phyloP scores from a whole-genome alignment of 768 basidiomycete species.

The Termitomyces sp. region DNA sequence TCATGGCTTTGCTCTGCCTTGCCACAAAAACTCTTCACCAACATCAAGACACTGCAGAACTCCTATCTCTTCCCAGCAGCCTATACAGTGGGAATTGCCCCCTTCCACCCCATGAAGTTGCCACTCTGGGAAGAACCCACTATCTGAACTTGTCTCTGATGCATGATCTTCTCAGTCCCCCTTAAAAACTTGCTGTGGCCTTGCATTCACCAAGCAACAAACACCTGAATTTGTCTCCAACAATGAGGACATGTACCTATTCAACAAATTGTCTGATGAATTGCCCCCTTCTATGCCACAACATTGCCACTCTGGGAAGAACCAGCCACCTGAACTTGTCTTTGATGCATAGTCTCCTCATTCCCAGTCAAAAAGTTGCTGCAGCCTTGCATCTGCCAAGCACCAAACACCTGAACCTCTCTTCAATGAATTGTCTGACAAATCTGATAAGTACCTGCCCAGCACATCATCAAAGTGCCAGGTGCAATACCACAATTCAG shows the following conservation, averaged over 20 bases:
- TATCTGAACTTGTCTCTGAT: too few species aligned
- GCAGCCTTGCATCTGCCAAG: not conserved
- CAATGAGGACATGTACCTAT: not conserved
- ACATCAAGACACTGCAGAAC: too few species aligned
- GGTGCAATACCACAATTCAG: too few species aligned
- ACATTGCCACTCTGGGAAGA: too few species aligned
- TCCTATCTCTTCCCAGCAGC: too few species aligned
- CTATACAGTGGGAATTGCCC: too few species aligned
- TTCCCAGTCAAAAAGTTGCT: not conserved
- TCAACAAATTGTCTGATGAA: not conserved
- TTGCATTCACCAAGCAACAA: not conserved
- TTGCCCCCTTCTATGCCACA: too few species aligned
- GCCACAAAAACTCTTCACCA: too few species aligned
- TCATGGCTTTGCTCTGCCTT: too few species aligned
- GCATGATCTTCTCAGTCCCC: not conserved
- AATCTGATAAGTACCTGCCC: not conserved
- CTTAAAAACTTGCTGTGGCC: not conserved
- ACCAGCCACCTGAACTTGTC: too few species aligned
- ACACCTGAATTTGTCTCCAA: not conserved
- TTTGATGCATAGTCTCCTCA: not conserved
- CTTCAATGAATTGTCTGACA: not conserved
- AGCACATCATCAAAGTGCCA: not conserved
- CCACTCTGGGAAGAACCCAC: too few species aligned
- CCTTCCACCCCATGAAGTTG: too few species aligned
- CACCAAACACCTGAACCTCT: not conserved